Evolutionary conservation across 495 filamentous ascomycete genomes (phyloP), one percentile per base, ranked within the genome.

Genomic region (Aspergillus sclerotioniger): DNA sequence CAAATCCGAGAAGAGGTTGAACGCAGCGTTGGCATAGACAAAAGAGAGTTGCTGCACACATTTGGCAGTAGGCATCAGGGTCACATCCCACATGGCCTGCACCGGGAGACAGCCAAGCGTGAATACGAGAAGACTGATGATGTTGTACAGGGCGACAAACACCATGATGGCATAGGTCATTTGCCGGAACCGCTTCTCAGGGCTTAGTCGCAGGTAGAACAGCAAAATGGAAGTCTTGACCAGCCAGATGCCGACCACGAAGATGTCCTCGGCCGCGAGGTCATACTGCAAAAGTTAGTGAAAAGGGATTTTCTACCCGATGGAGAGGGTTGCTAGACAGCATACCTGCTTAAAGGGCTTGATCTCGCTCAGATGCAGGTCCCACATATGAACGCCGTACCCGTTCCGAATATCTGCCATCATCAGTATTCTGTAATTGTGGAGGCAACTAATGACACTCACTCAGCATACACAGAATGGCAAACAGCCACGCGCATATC

Each of bases 121-220:
- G 43, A 59, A 59, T 29, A 59, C n/a, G 20, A 59, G 43, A 12
- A 59, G 25, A 31, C 56, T 59, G 19, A 62, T 41, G 16, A 68
- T 29, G 19, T 56, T 60, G 57, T 61, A 66, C 15, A 55, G 16
- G 1, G 57, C 50, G n/a, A 62, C 64, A 37, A 70, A 53, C 29
- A 20, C 33, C n/a, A 67, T 53, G 35, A 60, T 47, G 15, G n/a
- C 29, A 39, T 51, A 66, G 8, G 59, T 60, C 19, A 54, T 49
- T 20, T 51, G 32, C 3, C 65, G 63, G 51, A 67, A 60, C 29
- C 46, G 46, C 33, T 55, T 59, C 10, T 63, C 55, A 28, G 69
- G 68, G 25, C 65, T 67, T n/a, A 81, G 66, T 41, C 74, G 73
- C 46, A 73, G 63, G 58, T 74, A 79, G 55, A 71, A 67, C 5